These are phyloP conservation scores for Licmophora abbreviata DNA, from an alignment of 108 stramenopile species.

Conservation along the genomic window DNA sequence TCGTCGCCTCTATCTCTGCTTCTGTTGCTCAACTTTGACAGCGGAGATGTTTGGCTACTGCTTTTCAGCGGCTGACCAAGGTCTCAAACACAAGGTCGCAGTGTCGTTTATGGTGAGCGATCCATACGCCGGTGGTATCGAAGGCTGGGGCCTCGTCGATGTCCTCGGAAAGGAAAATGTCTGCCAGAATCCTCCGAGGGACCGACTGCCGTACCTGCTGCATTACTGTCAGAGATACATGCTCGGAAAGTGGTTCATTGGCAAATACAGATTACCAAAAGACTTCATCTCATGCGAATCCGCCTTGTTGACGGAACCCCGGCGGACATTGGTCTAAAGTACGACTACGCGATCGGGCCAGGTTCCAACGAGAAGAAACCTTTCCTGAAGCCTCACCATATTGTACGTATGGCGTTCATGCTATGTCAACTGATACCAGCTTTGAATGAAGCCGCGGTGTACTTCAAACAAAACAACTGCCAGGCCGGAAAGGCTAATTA, in stretches of 20 bases:
- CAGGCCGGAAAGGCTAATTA: conserved; percentile 47
- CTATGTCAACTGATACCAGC: conserved; percentile 59
- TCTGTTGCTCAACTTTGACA: no score
- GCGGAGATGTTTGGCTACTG: conserved; percentile 92
- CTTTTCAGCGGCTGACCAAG: conserved; percentile 73
- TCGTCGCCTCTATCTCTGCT: no score
- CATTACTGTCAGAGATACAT: conserved; percentile 55
- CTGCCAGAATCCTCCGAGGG: conserved; percentile 35
- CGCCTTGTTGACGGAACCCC: conserved; percentile 56
- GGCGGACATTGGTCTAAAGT: conserved; percentile 33
- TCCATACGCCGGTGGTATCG: conserved; percentile 23
- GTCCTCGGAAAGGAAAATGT: conserved; percentile 23
- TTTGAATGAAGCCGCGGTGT: conserved; percentile 68
- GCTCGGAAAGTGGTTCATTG: conserved; percentile 57
- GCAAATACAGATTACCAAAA: conserved; percentile 64
- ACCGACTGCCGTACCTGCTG: conserved; percentile 31
- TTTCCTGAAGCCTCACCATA: conserved; percentile 16
- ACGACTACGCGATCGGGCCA: conserved; percentile 42
- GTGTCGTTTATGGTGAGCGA: conserved; percentile 70
- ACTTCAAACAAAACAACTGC: conserved; percentile 75
- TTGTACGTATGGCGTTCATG: conserved; percentile 53
- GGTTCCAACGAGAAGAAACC: conserved; percentile 13
- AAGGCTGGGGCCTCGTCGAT: conserved; percentile 62
- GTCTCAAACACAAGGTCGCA: conserved; percentile 49
- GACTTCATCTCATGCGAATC: conserved; percentile 65